These are phyloP conservation scores for Saccharomycodes ludwigii DNA, from an alignment of 805 yeast genomes.

Conservation along the genomic window DNA sequence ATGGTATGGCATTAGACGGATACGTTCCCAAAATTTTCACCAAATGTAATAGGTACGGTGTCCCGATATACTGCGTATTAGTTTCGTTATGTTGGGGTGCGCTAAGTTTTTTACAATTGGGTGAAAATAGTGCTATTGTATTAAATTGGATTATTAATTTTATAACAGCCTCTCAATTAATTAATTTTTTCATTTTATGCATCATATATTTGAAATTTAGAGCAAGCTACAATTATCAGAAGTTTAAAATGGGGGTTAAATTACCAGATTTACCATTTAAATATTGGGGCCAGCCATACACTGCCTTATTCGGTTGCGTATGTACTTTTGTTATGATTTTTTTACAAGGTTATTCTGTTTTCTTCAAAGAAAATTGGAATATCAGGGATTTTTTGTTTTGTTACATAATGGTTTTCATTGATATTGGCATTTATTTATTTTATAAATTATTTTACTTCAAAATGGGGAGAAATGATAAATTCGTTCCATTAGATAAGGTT, in stretches of 20 bases:
- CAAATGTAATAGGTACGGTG: constrained; percentile 52
- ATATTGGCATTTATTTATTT: constrained; percentile 31
- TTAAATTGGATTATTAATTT: constrained; percentile 62
- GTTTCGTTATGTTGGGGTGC: constrained; percentile 47
- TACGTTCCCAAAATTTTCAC: constrained; percentile 60
- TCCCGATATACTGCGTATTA: constrained; percentile 48
- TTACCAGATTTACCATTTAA: constrained; percentile 32
- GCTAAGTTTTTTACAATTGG: constrained; percentile 52
- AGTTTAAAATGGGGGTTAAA: too few relatives aligned
- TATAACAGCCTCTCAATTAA: constrained; percentile 57
- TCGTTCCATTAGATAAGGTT: constrained; percentile 33
- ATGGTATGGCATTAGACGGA: constrained; percentile 60
- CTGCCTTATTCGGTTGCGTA: constrained; percentile 35
- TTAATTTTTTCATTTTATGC: constrained; percentile 46
- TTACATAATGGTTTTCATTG: constrained; percentile 59
- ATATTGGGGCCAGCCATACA: constrained; percentile 49
- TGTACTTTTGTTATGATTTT: constrained; percentile 40
- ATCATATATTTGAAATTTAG: constrained; percentile 50
- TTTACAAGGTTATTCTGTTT: constrained; percentile 59
- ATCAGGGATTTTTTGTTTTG: constrained; percentile 50
- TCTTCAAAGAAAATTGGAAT: constrained; percentile 55
- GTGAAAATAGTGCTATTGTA: constrained; percentile 47
- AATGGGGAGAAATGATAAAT: constrained; percentile 33
- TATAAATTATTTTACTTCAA: constrained; percentile 38
- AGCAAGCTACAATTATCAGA: constrained; percentile 42